phyloP scores from a whole-genome alignment of 805 yeast species.

The Candida golubevii region DNA sequence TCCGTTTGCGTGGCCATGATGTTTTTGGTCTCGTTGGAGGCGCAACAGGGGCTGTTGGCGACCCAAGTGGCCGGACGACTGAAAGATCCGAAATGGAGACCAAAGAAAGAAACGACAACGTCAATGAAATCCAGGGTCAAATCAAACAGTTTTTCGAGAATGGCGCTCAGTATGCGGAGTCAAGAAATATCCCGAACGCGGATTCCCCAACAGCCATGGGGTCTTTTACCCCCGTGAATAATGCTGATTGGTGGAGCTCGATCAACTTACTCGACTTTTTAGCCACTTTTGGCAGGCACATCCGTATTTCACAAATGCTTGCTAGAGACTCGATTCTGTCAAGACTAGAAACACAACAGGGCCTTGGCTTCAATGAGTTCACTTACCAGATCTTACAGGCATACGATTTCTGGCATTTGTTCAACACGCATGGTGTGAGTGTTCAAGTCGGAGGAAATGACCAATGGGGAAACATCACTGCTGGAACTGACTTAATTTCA shows the following conservation, averaged over 20 bases:
- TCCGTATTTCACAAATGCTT: slow-evolving; percentile 82
- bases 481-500: slow-evolving; percentile 84
- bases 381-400: slow-evolving; percentile 92
- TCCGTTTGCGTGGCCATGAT: slow-evolving; percentile 77
- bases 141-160: slow-evolving; percentile 54
- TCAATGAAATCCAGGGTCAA: slow-evolving; percentile 56
- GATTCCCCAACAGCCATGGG: slow-evolving; percentile 29
- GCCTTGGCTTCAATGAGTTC: slow-evolving; percentile 91
- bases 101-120: slow-evolving; percentile 51
- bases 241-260: slow-evolving; percentile 81
- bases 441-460: slow-evolving; percentile 95
- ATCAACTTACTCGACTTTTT: slow-evolving; percentile 74
- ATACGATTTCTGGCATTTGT: slow-evolving; percentile 83
- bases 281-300: slow-evolving; percentile 68
- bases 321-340: slow-evolving; percentile 83
- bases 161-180: slow-evolving; percentile 59
- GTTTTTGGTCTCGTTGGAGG: slow-evolving; percentile 87
- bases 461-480: slow-evolving; percentile 97
- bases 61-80: slow-evolving; percentile 86
- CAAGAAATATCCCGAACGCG: slow-evolving; percentile 37
- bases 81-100: slow-evolving; percentile 65
- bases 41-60: slow-evolving; percentile 95
- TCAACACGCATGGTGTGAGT: slow-evolving; percentile 51
- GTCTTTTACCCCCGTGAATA: slow-evolving; percentile 48
- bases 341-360: slow-evolving; percentile 62